Conservation (phyloP, 495 filamentous ascomycete genomes). For the Geopyxis carbonaria region DNA sequence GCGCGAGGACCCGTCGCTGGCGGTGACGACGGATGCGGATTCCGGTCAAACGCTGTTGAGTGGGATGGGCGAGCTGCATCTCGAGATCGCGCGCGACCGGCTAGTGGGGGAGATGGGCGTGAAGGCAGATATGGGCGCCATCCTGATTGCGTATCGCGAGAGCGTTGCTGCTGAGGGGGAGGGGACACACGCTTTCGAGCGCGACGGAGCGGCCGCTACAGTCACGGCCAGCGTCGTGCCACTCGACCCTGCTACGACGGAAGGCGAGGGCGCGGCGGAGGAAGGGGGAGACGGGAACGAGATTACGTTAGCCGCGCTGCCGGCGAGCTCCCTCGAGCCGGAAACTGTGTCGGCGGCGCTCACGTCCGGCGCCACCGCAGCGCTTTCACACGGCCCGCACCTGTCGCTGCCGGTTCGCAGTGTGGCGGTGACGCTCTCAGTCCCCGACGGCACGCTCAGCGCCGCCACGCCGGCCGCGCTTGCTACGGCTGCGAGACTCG, state of each 20-base stretch:
- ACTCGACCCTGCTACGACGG: slow-evolving; percentile 34
- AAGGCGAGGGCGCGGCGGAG: too few relatives aligned
- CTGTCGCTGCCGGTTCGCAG: slow-evolving; percentile 58
- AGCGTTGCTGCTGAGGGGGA: slow-evolving; percentile 38
- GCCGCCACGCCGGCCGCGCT: slow-evolving; percentile 59
- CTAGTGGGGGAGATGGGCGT: slow-evolving; percentile 77
- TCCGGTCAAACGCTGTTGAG: slow-evolving; percentile 82
- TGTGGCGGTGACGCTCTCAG: slow-evolving; percentile 47
- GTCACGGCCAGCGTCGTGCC: slow-evolving; percentile 54
- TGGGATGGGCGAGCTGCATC: slow-evolving; percentile 96
- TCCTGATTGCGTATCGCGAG: slow-evolving; percentile 91
- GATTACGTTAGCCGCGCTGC: slow-evolving; percentile 26
- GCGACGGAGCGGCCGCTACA: slow-evolving; percentile 56
- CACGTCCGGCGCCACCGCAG: slow-evolving; percentile 62
- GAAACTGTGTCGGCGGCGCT: slow-evolving; percentile 36
- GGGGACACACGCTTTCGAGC: slow-evolving; percentile 50
- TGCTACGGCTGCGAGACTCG: slow-evolving; percentile 56
- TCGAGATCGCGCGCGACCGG: slow-evolving; percentile 82
- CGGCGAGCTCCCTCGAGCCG: slow-evolving; percentile 21
- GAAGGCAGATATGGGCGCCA: slow-evolving; percentile 77
- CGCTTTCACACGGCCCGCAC: slow-evolving; percentile 66
- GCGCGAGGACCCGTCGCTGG: slow-evolving; percentile 86
- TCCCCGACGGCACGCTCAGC: slow-evolving; percentile 40
- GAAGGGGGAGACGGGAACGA: slow-evolving; percentile 14
- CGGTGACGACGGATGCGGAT: slow-evolving; percentile 69